Evolutionary conservation across 169 alveolate genomes (phyloP).

Genomic region (Plasmodium ovale): DNA sequence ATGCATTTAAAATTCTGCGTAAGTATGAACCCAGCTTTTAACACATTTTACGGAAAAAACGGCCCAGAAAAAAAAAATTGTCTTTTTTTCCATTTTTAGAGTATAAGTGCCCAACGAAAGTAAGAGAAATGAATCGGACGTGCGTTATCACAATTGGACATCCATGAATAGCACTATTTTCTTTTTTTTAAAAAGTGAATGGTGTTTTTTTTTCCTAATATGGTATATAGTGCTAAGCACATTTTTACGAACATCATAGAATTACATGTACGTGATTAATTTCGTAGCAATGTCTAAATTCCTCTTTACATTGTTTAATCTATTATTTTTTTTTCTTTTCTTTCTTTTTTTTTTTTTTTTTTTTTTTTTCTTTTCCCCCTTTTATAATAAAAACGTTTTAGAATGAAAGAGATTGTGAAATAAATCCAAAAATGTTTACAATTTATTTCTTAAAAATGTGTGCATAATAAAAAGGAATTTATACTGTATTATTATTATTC

Average conservation of each 20-base stretch:
- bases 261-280: background rate
- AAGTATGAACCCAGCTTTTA: slow-evolving; percentile 5
- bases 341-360: background rate
- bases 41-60: background rate
- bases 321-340: background rate
- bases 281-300: slow-evolving; percentile 19
- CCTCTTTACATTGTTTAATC: background rate
- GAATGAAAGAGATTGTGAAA: slow-evolving; percentile 4
- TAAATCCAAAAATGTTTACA: background rate
- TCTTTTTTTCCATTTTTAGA: slow-evolving; percentile 15
- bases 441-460: background rate
- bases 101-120: slow-evolving; percentile 5
- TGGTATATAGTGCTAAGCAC: background rate
- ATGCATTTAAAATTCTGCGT: background rate
- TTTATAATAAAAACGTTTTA: no score
- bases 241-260: background rate
- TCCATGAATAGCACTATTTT: no score
- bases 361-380: background rate
- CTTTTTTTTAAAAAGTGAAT: no score
- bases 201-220: no score
- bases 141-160: no score
- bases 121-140: background rate
- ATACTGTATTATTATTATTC: background rate
- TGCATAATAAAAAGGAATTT: background rate
- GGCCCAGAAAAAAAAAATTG: slow-evolving; percentile 1